Base-by-base conservation (phyloP, 2,329 filamentous ascomycete species). In the Teratosphaeria gauchensis region DNA sequence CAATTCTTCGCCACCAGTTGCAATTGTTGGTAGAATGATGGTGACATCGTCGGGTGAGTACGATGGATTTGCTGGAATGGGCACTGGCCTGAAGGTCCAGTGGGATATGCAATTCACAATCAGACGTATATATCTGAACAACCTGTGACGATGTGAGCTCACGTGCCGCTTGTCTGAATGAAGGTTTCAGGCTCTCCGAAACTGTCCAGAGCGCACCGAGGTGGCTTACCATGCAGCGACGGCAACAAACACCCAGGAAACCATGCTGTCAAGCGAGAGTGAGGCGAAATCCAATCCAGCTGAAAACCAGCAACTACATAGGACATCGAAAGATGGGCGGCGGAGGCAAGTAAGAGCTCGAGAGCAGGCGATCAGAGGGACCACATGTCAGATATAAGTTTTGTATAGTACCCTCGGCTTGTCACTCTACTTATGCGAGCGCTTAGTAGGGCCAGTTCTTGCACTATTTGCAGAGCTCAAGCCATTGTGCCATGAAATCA, bases 21-120 rank as follows among this genome's bases (percentile, higher is more conserved):
- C 90, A 64, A 97, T 91, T 11, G 92, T 95, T 7, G 92, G 92
- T 61, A 96, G 89, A 67, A 97, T 89, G 63, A 96, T 90, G 5
- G 92, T 96, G 68, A 96, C 91, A 82, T 97, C 90, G 66, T 89
- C 77, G 35, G 85, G 82, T 31, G 85, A 90, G 71, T 91, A 86
- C 52, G 80, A 85, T n/a, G 92, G 90, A 63, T 90, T 88, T 59
- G 84, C 83, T 48, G 90, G 88, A 57, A 92, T 87, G 51, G 88
- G 88, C 62, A 91, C 89, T 30, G 92, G 91, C 74, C 85, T 88
- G 77, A 95, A 96, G 11, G 80, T 80, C 88, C 90, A 94, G 72
- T 95, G 92, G 67, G 89, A 90, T 67, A 89, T 77, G 68, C 89
- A 84, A 72, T 96, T 94, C 66, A 95, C 86, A 67, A 95, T 79